Evolutionary conservation across 1,284 basidiomycete species (phyloP), one percentile per base, ranked within the genome.

Genomic region (Malassezia globosa): DNA sequence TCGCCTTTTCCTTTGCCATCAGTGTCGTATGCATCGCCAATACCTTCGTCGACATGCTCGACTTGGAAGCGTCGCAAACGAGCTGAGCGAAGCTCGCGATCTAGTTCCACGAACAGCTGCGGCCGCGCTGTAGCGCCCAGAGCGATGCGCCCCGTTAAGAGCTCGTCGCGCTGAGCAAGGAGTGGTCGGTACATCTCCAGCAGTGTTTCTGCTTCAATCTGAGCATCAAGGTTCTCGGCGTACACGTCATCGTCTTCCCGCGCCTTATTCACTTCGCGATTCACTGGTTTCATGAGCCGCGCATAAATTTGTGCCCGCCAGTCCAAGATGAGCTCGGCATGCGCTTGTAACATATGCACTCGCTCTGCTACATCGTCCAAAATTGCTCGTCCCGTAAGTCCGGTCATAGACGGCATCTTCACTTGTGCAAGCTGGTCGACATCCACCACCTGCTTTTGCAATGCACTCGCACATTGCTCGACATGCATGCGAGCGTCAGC

Each of bases 111-210:
- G 48, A 53, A 66, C 14, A 64, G 50, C 16, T 38, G 47, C 21
- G 66, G 66, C 24, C 54, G 54, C 18, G 56, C 55, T 4, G 56
- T 61, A 0, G 66, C 44, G 10, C 62, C 65, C 26, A 64, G 46
- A 5, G 62, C 56, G 7, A 61, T 56, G 10, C 25, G 43, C 10
- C 61, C 61, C 8, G 61, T 63, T 13, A 69, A 35, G 7, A 69
- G 58, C 38, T 56, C 54, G 16, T 69, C 64, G 8, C 67, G 57
- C 38, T 66, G 63, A 1, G 61, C 56, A 5, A 68, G 31, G 27
- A 69, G 47, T 7, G 59, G 60, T 1, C 61, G 56, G 41, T 68
- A 68, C 65, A 68, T 68, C 37, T 68, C 65, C 11, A 67, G 53
- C 14, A 68, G 41, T 19, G 57, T 60, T 44, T 69, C 67, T 0